Evolutionary conservation across 192 early-diverging fungal genomes (phyloP).

Genomic region (Backusella macrospora): DNA sequence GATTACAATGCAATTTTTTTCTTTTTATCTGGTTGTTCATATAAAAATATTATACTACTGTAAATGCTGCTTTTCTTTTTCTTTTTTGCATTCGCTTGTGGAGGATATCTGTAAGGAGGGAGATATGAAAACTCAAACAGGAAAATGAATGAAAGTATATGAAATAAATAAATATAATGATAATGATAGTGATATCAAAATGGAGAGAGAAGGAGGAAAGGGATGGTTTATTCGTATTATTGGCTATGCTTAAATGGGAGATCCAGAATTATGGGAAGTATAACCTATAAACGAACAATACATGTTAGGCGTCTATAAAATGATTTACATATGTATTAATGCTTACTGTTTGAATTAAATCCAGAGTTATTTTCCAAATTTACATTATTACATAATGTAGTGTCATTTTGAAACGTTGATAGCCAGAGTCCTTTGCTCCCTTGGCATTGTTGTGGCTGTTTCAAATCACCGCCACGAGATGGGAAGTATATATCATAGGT

Average conservation of each 20-base stretch:
- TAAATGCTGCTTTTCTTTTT: no score
- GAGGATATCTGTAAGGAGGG: no score
- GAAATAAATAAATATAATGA: no score
- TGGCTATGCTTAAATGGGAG: background rate
- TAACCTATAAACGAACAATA: background rate
- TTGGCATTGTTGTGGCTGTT: background rate
- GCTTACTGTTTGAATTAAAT: conserved; percentile 9
- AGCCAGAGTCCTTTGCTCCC: background rate
- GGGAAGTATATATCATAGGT: background rate
- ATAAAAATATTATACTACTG: no score
- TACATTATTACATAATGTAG: background rate
- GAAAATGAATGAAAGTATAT: no score
- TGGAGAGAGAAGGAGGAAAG: no score
- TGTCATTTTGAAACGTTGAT: conserved; percentile 4
- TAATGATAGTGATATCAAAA: no score
- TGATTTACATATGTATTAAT: background rate
- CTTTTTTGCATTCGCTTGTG: no score
- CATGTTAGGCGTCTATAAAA: background rate
- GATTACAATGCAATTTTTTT: no score
- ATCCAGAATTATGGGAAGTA: background rate
- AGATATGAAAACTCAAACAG: no score
- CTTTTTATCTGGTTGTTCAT: no score
- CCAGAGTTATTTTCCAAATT: background rate
- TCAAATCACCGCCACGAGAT: background rate
- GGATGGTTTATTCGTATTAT: no score